Conservation (phyloP, 805 yeast species). For the Saccharomyces paradoxus region DNA sequence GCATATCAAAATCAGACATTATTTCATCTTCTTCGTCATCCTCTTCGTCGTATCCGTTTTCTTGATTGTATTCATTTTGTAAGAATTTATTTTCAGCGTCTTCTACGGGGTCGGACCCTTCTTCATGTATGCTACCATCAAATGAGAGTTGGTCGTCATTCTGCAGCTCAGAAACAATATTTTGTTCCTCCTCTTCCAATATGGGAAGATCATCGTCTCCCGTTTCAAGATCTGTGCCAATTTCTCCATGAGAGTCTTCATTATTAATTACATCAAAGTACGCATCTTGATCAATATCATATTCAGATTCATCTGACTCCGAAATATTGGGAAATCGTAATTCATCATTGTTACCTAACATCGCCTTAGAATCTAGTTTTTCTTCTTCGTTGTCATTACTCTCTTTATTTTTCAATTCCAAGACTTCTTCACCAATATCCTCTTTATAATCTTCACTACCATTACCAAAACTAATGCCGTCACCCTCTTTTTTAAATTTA, state of each 20-base stretch:
- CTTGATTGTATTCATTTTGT: constrained; percentile 20
- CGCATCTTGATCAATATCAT: constrained; percentile 28
- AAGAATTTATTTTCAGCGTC: constrained; percentile 9
- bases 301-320: constrained; percentile 30
- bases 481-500: constrained; percentile 23
- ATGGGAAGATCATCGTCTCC: constrained; percentile 29
- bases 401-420: constrained; percentile 4
- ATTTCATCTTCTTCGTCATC: constrained; percentile 29
- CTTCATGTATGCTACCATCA: constrained; percentile 30
- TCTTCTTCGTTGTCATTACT: constrained; percentile 4
- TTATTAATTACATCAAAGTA: constrained; percentile 24
- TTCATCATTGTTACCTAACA: constrained; percentile 10
- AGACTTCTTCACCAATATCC: constrained; percentile 19
- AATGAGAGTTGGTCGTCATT: constrained; percentile 27
- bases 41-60: constrained; percentile 17
- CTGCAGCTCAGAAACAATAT: constrained; percentile 25
- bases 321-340: constrained; percentile 26
- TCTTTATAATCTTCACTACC: constrained; percentile 32
- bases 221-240: constrained; percentile 27
- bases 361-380: neutral
- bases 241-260: constrained; percentile 29
- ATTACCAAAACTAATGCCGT: constrained; percentile 33
- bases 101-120: constrained; percentile 26
- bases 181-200: constrained; percentile 27
- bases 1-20: constrained; percentile 32